Base-by-base conservation (phyloP, 768 basidiomycete species). In the Lactarius hengduanensis region DNA sequence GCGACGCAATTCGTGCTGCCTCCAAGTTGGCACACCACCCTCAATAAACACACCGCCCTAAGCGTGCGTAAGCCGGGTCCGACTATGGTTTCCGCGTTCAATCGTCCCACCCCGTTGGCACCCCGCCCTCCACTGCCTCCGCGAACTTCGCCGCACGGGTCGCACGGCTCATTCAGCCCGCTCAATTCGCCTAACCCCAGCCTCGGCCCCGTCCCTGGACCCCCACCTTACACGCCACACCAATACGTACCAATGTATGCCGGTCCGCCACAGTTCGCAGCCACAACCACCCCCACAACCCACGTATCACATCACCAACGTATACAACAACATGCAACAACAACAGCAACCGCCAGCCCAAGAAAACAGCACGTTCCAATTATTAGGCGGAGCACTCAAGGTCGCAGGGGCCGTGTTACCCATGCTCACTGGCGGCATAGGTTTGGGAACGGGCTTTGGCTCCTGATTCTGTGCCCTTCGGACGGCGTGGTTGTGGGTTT, bases 361-460 rank as follows among this genome's bases (percentile, higher is more conserved):
- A 9, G 1, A 40, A 16, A 41, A 41, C 22, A 36, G n/a, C 22
- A 26, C 45, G 30, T 16, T 58, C 26, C 22, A 30, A 2, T n/a
- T 66, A 32, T 30, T 66, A 28, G 61, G 61, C 13, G 65, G 65
- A 3, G 65, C 56, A 26, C 38, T 66, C 55, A 66, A 66, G 45
- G 10, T 62, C 6, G 65, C 65, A 6, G 61, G 36, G 18, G 11
- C 56, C 2, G 8, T 62, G 3, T 10, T 66, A 8, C 36, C 65
- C 13, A 22, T 47, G 11, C 3, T 60, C 32, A 34, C 8, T 4
- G 36, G n/a, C 10, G 18, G 6, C 32, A 1, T 38, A 13, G 11
- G 36, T 38, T 1, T 41, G 9, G 53, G 32, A 20, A 15, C 43
- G n/a, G 13, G n/a, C 15, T 15, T 8, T 15, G 4, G 22, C 10